phyloP scores from a whole-genome alignment of 176 grass and related monocot species.

The Oryza officinalis region DNA sequence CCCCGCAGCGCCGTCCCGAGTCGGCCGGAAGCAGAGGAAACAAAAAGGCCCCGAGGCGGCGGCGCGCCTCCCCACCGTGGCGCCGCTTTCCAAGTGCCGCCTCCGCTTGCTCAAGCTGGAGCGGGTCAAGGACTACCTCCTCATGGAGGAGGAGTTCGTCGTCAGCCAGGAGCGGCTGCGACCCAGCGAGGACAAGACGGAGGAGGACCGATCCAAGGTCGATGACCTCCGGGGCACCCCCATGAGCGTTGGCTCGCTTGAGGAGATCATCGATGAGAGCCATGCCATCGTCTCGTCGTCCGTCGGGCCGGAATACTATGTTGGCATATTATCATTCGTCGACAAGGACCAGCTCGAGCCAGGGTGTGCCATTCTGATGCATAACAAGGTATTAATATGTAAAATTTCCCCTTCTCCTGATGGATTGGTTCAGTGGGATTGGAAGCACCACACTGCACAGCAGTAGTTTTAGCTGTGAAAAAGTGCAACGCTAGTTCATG shows the following conservation, averaged over 20 bases:
- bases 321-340: constrained; percentile 71
- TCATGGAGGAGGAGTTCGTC: constrained; percentile 88
- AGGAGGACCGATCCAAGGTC: constrained; percentile 87
- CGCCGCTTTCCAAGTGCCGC: constrained; percentile 79
- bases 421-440: neutral
- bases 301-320: constrained; percentile 84
- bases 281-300: constrained; percentile 74
- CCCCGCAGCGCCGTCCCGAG: constrained; percentile 68
- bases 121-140: constrained; percentile 79
- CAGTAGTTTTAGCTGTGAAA: constrained; percentile 20
- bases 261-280: constrained; percentile 91
- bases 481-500: constrained; percentile 2
- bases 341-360: constrained; percentile 94
- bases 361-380: constrained; percentile 79
- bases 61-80: constrained; percentile 62
- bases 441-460: neutral
- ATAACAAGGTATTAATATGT: constrained; percentile 64
- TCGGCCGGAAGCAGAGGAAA: constrained; percentile 72
- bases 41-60: constrained; percentile 77
- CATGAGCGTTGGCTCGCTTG: constrained; percentile 79
- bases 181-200: constrained; percentile 76
- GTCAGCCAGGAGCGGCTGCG: constrained; percentile 69
- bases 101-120: constrained; percentile 83
- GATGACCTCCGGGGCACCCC: constrained; percentile 80
- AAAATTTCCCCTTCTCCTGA: neutral